These are phyloP conservation scores for Clonostachys rhizophaga DNA, from an alignment of 2,329 filamentous ascomycete species.

Conservation along the genomic window DNA sequence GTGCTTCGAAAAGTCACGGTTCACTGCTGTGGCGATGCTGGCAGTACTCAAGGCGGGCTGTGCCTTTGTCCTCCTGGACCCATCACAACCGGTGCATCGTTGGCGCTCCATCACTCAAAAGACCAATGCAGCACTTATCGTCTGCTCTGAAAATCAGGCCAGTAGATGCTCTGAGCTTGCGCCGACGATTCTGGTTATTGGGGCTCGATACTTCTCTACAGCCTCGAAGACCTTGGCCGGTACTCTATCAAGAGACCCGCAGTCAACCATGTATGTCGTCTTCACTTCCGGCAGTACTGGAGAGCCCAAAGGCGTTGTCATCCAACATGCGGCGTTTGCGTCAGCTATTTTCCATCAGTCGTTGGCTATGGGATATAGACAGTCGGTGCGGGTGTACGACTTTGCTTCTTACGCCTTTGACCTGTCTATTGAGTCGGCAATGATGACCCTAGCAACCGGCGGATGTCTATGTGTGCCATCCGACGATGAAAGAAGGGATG, in stretches of 20 bases:
- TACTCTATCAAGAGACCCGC: too few species aligned
- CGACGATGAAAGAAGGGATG: slow-evolving; percentile 7
- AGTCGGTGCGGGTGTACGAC: slow-evolving; percentile 4
- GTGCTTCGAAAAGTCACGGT: slow-evolving; percentile 13
- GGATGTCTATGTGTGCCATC: slow-evolving; percentile 10
- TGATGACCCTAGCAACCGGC: slow-evolving; percentile 5
- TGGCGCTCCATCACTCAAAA: neutral
- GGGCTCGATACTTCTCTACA: slow-evolving; percentile 3
- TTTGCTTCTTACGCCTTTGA: slow-evolving; percentile 13
- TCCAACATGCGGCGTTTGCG: slow-evolving; percentile 2
- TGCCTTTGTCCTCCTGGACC: slow-evolving; percentile 11
- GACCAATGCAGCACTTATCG: slow-evolving; percentile 20
- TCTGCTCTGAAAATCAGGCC: slow-evolving; percentile 15
- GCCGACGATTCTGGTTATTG: too few species aligned
- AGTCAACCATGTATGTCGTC: slow-evolving; percentile 25
- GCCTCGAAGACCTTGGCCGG: too few species aligned
- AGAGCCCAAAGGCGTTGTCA: slow-evolving; percentile 37
- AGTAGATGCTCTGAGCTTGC: too few species aligned
- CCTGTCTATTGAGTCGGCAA: slow-evolving; percentile 3
- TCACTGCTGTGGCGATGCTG: slow-evolving; percentile 12
- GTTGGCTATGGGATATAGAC: neutral
- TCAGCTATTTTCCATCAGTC: slow-evolving; percentile 1
- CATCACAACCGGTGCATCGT: neutral
- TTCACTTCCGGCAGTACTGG: slow-evolving; percentile 23
- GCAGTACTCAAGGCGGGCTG: slow-evolving; percentile 17